phyloP scores from a whole-genome alignment of 225 moss, liverwort and hornwort species.

The Ulota crispa region DNA sequence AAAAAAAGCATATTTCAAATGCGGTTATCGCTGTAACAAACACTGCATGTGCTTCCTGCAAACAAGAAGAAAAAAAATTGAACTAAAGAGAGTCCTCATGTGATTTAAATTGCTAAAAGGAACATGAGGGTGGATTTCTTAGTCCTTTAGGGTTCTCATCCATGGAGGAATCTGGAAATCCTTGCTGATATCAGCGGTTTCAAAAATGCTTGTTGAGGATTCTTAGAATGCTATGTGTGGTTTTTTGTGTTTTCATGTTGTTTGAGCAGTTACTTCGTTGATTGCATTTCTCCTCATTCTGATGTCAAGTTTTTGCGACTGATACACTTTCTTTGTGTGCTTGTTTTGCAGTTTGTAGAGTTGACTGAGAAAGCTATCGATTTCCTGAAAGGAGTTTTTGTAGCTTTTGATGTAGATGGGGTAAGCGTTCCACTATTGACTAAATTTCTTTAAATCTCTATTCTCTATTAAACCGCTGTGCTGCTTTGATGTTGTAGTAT shows the following conservation, averaged over 20 bases:
- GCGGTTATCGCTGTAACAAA: no score
- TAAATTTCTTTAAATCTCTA: neutral
- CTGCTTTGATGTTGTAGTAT: neutral
- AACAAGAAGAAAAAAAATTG: no score
- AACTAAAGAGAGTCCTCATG: no score
- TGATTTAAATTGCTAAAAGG: no score
- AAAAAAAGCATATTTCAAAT: no score
- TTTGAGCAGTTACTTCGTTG: neutral
- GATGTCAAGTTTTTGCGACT: neutral
- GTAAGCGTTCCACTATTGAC: conserved; percentile 44
- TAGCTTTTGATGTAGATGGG: conserved; percentile 75
- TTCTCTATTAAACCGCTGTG: neutral
- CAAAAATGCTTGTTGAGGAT: neutral
- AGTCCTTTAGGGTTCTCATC: neutral
- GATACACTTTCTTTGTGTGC: neutral
- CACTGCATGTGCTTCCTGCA: no score
- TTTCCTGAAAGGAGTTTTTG: conserved; percentile 74
- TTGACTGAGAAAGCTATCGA: conserved; percentile 86
- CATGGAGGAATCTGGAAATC: neutral
- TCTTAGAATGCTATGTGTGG: neutral
- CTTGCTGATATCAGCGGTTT: neutral
- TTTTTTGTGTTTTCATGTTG: neutral
- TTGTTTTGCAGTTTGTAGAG: conserved; percentile 73
- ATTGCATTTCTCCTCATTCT: neutral
- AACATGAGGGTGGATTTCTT: no score